Base-by-base conservation (phyloP, 2,329 filamentous ascomycete species). In the Penicillium sp. region DNA sequence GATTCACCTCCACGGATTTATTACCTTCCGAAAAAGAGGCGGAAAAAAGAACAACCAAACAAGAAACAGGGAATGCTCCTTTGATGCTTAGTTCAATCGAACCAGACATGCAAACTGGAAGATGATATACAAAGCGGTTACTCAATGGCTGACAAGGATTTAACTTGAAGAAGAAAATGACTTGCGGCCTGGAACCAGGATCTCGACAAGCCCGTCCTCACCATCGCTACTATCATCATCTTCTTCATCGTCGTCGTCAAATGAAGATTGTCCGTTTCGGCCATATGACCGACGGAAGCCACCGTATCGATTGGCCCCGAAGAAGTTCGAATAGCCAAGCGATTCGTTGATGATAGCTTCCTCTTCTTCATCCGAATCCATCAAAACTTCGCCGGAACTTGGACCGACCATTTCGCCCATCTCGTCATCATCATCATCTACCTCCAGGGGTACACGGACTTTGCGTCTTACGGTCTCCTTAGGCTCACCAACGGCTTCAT, bases 321-420 rank as follows among this genome's bases (percentile, higher is more conserved):
- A 81, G 74, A 88, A 83, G 61, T 83, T 84, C 63, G 88, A 88
- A 57, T 88, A 86, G 14, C 85, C 86, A 72, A 88, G 83, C 64
- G 86, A 85, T 60, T 88, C 84, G 42, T 85, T 83, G 26, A 83
- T 74, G 38, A 75, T 71, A 23, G 72, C 81, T 5, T 83, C 81
- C 12, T 82, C 79, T 35, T 78, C 76, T 14, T 80, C 81, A 33
- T 79, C 78, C 26, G 78, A 79, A 51, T 80, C 79, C 66, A 77
- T 65, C 56, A 78, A 54, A 21, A 50, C 49, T 47, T 75, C 76
- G 43, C 65, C 72, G 66, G 55, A 72, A 68, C 3, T 63, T 64
- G 62, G 78, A 35, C 68, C 73, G 16, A 77, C 74, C 72, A 78
- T 77, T 56, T 70, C 81, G 70, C 75, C 75, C 74, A 77, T 77